Evolutionary conservation across 2,329 filamentous ascomycete genomes (phyloP).

Genomic region (Diaporthe sp.): DNA sequence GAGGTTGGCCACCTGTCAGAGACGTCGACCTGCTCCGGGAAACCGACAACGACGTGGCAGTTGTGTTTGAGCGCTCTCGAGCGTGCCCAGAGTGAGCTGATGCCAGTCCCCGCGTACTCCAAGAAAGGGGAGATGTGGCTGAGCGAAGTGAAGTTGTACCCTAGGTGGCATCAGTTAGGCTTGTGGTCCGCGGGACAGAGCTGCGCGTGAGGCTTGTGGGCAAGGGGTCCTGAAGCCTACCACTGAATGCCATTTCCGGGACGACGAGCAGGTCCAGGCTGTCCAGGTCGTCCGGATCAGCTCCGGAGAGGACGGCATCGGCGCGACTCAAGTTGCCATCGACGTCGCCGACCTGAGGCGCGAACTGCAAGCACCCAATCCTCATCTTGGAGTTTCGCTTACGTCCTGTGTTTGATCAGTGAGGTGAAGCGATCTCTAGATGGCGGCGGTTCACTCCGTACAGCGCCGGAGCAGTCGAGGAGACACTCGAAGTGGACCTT

Average conservation of each 20-base stretch:
- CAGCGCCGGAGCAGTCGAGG: too few species aligned
- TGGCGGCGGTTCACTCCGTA: too few species aligned
- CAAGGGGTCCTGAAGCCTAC: constrained; percentile 55
- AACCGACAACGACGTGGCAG: too few species aligned
- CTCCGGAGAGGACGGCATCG: constrained; percentile 71
- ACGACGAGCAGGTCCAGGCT: constrained; percentile 80
- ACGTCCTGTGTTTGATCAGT: too few species aligned
- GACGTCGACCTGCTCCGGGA: constrained; percentile 53
- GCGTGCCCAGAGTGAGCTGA: constrained; percentile 58
- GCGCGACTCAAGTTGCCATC: constrained; percentile 79
- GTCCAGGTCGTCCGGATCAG: constrained; percentile 69
- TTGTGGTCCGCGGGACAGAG: too few species aligned
- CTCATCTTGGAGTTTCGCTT: constrained; percentile 58
- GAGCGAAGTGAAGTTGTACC: constrained; percentile 79
- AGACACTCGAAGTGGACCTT: too few species aligned
- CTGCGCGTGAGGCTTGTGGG: too few species aligned
- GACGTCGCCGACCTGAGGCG: constrained; percentile 77
- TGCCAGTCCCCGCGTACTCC: constrained; percentile 75
- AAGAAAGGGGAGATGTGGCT: constrained; percentile 80
- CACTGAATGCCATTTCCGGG: constrained; percentile 82
- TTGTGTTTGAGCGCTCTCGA: too few species aligned
- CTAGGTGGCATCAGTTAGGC: too few species aligned
- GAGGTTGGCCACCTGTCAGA: constrained; percentile 62
- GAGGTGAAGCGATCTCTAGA: too few species aligned
- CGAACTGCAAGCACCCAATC: constrained; percentile 80